phyloP scores from a whole-genome alignment of 2,329 filamentous ascomycete species.

The Aspergillus fischeri region DNA sequence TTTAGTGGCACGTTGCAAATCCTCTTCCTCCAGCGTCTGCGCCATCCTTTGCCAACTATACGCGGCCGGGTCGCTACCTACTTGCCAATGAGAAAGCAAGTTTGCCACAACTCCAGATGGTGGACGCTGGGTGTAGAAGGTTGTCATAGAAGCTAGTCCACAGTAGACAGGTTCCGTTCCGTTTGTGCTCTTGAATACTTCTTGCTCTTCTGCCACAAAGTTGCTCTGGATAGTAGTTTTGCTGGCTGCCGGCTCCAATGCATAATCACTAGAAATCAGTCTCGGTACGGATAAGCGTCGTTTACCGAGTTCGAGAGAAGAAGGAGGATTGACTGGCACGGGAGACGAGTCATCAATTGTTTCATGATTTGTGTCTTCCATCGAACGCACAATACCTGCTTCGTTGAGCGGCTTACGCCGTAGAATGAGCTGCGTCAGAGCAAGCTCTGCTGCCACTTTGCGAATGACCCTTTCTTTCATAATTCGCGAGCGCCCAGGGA shows the following conservation, averaged over 20 bases:
- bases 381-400: neutral
- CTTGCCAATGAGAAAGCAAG: conserved; percentile 36
- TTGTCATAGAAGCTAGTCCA: conserved; percentile 28
- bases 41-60: conserved; percentile 33
- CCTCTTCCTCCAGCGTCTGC: conserved; percentile 17
- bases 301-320: neutral
- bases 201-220: neutral
- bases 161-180: conserved; percentile 9
- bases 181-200: neutral
- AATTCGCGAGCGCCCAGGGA: conserved; percentile 35
- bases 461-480: conserved; percentile 38
- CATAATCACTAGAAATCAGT: neutral
- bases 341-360: neutral
- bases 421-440: conserved; percentile 29
- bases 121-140: conserved; percentile 18
- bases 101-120: conserved; percentile 21
- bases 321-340: neutral
- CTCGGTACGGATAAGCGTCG: neutral
- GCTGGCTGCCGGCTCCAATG: neutral
- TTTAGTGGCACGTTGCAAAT: conserved; percentile 11
- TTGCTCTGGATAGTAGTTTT: neutral
- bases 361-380: neutral
- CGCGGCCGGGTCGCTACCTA: conserved; percentile 27
- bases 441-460: conserved; percentile 33
- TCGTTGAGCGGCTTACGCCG: conserved; percentile 9